Conservation (phyloP, 345 rosid species). For the Eucalyptus brandiana region DNA sequence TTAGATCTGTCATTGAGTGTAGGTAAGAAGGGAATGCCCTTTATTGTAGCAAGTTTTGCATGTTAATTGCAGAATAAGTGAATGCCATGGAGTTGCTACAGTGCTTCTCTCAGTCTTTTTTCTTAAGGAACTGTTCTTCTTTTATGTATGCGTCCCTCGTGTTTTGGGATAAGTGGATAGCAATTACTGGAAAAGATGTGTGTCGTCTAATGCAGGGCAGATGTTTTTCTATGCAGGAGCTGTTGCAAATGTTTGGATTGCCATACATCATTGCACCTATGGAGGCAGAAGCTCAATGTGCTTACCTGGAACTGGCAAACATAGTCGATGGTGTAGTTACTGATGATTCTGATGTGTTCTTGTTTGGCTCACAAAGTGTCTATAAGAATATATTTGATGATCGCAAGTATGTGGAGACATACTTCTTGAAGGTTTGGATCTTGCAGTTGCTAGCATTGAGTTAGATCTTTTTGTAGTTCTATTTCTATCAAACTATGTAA, state of each 20-base stretch:
- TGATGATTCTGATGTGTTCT: conserved; percentile 92
- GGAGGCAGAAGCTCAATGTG: conserved; percentile 99
- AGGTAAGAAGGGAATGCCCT: neutral
- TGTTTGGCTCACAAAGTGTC: conserved; percentile 85
- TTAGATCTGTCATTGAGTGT: neutral
- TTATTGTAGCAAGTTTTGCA: neutral
- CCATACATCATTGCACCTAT: conserved; percentile 95
- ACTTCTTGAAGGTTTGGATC: conserved; percentile 67
- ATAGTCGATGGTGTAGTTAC: conserved; percentile 95
- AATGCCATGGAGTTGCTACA: neutral
- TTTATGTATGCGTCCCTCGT: neutral
- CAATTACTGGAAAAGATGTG: neutral
- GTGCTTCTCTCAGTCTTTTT: neutral
- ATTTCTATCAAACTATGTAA: neutral
- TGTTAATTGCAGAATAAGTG: neutral
- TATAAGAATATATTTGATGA: conserved; percentile 97
- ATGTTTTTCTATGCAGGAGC: conserved; percentile 42
- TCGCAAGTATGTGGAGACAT: conserved; percentile 95
- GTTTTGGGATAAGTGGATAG: neutral
- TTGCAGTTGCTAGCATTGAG: neutral
- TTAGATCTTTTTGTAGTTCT: neutral
- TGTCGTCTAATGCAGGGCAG: neutral
- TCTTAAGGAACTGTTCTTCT: neutral
- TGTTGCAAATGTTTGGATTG: conserved; percentile 94
- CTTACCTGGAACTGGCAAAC: conserved; percentile 73